These are phyloP conservation scores for Globisporangium cylindrosporum DNA, from an alignment of 352 stramenopile species.

Conservation along the genomic window DNA sequence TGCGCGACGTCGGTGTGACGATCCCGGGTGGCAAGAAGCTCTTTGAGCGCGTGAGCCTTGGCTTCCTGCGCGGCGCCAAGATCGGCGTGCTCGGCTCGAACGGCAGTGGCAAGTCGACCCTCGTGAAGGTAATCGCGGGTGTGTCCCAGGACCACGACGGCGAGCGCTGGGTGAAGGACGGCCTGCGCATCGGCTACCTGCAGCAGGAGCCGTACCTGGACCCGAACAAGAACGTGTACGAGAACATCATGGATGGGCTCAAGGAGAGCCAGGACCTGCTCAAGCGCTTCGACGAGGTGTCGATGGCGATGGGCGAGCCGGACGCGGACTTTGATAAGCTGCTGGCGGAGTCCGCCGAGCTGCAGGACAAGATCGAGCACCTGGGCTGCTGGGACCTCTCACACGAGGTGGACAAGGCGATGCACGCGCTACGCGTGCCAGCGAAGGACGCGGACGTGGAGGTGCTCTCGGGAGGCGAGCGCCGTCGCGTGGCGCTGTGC, in stretches of 20 bases:
- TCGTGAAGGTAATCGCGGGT: conserved; percentile 96
- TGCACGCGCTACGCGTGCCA: conserved; percentile 74
- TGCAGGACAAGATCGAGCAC: conserved; percentile 86
- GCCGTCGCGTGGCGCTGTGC: conserved; percentile 94
- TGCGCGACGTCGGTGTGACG: conserved; percentile 70
- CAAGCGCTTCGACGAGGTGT: conserved; percentile 81
- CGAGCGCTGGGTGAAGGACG: conserved; percentile 85
- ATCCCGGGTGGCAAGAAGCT: conserved; percentile 84
- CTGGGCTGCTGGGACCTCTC: conserved; percentile 81
- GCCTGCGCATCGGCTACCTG: conserved; percentile 85
- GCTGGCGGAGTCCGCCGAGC: conserved; percentile 78
- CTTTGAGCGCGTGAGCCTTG: conserved; percentile 75
- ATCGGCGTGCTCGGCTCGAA: conserved; percentile 96
- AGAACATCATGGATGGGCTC: conserved; percentile 90
- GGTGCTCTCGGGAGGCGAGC: conserved; percentile 91
- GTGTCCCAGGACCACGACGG: conserved; percentile 86
- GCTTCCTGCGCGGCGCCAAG: conserved; percentile 89
- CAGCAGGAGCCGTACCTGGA: conserved; percentile 86
- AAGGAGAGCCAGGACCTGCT: conserved; percentile 83
- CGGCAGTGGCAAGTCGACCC: conserved; percentile 93
- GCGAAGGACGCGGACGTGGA: conserved; percentile 61
- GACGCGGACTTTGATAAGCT: conserved; percentile 89
- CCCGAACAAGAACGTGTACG: conserved; percentile 81
- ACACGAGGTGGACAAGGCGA: conserved; percentile 82
- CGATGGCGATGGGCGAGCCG: conserved; percentile 86